These are phyloP conservation scores for Trypanosoma platydactyli DNA, from an alignment of 208 protist species.

Conservation along the genomic window DNA sequence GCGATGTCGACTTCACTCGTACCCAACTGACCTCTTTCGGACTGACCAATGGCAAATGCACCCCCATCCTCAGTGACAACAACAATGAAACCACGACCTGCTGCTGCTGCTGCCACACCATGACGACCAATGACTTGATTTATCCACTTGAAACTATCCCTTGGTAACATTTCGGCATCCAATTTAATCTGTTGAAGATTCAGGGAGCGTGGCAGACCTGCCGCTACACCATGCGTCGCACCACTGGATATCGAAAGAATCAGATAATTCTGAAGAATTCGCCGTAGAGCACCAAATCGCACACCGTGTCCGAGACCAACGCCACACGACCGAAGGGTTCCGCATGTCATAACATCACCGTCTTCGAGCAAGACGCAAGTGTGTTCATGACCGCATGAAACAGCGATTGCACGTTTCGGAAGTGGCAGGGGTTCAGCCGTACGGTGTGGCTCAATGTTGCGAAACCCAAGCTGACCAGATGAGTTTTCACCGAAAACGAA, in stretches of 20 bases:
- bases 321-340: conserved; percentile 43
- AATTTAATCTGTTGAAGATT: conserved; percentile 38
- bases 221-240: conserved; percentile 40
- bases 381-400: conserved; percentile 56
- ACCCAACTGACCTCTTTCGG: conserved; percentile 61
- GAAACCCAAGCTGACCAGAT: conserved; percentile 64
- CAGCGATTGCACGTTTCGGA: conserved; percentile 47
- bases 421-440: conserved; percentile 39
- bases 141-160: conserved; percentile 38
- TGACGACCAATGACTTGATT: conserved; percentile 36
- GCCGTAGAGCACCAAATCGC: conserved; percentile 31
- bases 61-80: conserved; percentile 47
- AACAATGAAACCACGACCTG: conserved; percentile 57
- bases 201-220: conserved; percentile 40
- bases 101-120: conserved; percentile 41
- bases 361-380: conserved; percentile 64
- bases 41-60: conserved; percentile 48
- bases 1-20: conserved; percentile 41
- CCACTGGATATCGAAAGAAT: conserved; percentile 45
- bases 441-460: conserved; percentile 17
- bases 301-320: conserved; percentile 46
- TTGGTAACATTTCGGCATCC: conserved; percentile 14
- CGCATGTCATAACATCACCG: conserved; percentile 77
- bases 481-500: conserved; percentile 74
- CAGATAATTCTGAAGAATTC: conserved; percentile 60